Conservation (phyloP, 2,329 filamentous ascomycete genomes). For the Sarocladium oryzae region DNA sequence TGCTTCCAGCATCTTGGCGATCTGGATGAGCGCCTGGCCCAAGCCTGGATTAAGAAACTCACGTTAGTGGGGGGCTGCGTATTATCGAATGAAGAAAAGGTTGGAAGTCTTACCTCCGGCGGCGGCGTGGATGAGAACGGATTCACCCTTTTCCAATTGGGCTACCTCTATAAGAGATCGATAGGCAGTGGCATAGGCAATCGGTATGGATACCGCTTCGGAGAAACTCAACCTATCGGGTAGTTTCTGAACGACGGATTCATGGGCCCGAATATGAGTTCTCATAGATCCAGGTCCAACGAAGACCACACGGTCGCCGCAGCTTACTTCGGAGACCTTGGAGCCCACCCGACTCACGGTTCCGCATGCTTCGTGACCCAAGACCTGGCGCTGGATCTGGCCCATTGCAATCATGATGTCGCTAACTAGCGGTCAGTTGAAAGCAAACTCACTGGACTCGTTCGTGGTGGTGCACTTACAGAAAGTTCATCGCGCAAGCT, state of each 20-base stretch:
- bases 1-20: slow-evolving; percentile 15
- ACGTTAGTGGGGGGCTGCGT: too few species aligned
- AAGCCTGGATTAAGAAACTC: too few species aligned
- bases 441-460: too few species aligned
- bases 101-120: too few species aligned
- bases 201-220: slow-evolving; percentile 19
- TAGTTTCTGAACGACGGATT: slow-evolving; percentile 17
- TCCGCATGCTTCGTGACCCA: slow-evolving; percentile 11
- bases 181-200: slow-evolving; percentile 12
- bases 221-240: slow-evolving; percentile 13
- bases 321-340: slow-evolving; percentile 13
- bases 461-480: too few species aligned
- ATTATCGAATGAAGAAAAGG: too few species aligned
- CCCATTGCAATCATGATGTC: slow-evolving; percentile 29
- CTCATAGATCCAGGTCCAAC: too few species aligned
- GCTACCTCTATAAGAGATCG: slow-evolving; percentile 9
- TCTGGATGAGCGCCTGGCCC: slow-evolving; percentile 20
- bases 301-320: slow-evolving; percentile 16
- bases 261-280: too few species aligned
- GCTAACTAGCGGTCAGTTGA: too few species aligned
- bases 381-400: slow-evolving; percentile 10
- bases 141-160: slow-evolving; percentile 24
- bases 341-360: slow-evolving; percentile 15
- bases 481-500: slow-evolving; percentile 14
- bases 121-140: slow-evolving; percentile 23